These are phyloP conservation scores for Ascosphaera pollenicola DNA, from an alignment of 2,329 filamentous ascomycete species.

Conservation along the genomic window DNA sequence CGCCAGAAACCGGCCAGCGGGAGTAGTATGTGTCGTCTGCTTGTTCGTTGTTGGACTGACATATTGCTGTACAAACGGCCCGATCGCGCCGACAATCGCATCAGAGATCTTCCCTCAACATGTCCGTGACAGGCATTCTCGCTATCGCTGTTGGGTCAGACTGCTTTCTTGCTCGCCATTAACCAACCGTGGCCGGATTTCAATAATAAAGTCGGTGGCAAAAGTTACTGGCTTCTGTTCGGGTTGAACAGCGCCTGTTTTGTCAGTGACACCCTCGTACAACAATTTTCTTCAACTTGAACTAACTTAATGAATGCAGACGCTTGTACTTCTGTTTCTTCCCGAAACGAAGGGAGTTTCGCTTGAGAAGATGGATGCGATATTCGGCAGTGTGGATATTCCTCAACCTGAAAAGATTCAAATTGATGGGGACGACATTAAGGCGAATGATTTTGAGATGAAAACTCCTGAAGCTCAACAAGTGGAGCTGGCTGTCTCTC, in stretches of 20 bases:
- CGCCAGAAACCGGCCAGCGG: conserved; percentile 15
- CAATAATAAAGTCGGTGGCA: conserved; percentile 15
- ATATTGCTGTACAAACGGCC: conserved; percentile 21
- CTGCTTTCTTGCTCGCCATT: conserved; percentile 16
- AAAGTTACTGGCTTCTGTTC: conserved; percentile 20
- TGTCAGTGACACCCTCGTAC: background rate
- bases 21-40: conserved; percentile 20
- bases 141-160: conserved; percentile 16
- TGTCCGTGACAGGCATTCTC: conserved; percentile 19
- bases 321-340: conserved; percentile 14
- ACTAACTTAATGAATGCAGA: conserved; percentile 3
- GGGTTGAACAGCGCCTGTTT: conserved; percentile 12
- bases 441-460: background rate
- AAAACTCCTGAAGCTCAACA: background rate
- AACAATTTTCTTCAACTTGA: background rate
- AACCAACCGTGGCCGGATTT: conserved; percentile 21
- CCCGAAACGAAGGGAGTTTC: conserved; percentile 16
- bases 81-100: conserved; percentile 16
- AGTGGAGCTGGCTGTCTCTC: background rate
- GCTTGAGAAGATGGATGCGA: conserved; percentile 15
- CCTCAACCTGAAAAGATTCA: background rate
- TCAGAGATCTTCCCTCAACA: conserved; percentile 21
- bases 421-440: background rate
- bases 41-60: conserved; percentile 22
- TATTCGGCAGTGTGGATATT: conserved; percentile 16